A percentile compares a stretch with the other conserved stretches of the same genome.
Evolutionary conservation across 352 stramenopile genomes (phyloP).

Genomic region (Pythium aphanidermatum): DNA sequence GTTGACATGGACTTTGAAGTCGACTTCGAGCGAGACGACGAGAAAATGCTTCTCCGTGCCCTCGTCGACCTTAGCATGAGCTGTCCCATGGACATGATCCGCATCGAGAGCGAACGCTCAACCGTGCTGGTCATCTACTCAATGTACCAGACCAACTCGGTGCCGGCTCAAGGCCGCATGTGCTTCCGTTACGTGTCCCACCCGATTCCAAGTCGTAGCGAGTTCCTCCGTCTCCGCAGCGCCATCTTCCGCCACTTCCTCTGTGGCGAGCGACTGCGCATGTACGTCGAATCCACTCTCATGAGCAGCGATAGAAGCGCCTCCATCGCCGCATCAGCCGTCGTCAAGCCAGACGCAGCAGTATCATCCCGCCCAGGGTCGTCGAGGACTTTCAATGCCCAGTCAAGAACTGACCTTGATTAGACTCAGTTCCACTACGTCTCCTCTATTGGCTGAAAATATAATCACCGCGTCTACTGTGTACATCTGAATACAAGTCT

Average conservation of each 20-base stretch:
- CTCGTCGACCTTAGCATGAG: conserved; percentile 60
- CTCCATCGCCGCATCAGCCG: too few species aligned
- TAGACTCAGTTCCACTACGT: too few species aligned
- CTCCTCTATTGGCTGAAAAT: too few species aligned
- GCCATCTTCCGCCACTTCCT: conserved; percentile 50
- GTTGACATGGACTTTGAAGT: conserved; percentile 72
- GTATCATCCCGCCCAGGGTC: too few species aligned
- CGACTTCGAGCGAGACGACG: conserved; percentile 58
- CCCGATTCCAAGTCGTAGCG: conserved; percentile 22
- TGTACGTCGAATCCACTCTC: conserved; percentile 16
- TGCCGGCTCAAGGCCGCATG: conserved; percentile 40
- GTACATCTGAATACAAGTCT: too few species aligned
- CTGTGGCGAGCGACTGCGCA: conserved; percentile 37
- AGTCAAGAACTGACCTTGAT: too few species aligned
- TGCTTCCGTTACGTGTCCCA: conserved; percentile 65
- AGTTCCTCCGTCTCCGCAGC: conserved; percentile 38
- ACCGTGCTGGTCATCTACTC: conserved; percentile 68
- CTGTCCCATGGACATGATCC: conserved; percentile 63
- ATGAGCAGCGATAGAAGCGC: too few species aligned
- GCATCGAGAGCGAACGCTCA: conserved; percentile 57
- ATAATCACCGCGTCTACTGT: too few species aligned
- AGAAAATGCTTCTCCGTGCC: conserved; percentile 51
- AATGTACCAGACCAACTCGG: conserved; percentile 69
- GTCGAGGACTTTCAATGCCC: too few species aligned
- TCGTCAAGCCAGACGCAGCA: too few species aligned